These are phyloP conservation scores for Glebionis coronaria DNA, from an alignment of 129 eudicot genomes.

Conservation along the genomic window DNA sequence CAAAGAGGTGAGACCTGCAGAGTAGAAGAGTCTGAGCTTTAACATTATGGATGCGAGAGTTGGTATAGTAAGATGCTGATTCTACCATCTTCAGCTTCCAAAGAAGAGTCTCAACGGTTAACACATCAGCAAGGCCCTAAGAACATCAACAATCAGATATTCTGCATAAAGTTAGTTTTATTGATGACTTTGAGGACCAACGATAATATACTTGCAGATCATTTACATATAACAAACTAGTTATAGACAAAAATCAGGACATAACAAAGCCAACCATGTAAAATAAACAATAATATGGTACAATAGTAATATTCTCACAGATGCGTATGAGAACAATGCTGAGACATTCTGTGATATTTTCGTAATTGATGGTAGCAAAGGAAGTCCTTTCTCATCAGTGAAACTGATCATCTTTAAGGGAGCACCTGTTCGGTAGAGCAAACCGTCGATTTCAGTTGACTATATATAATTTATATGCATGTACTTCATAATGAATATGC, in stretches of 20 bases:
- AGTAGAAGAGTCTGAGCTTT: conserved; percentile 50
- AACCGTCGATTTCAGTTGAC: not conserved
- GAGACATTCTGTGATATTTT: conserved; percentile 26
- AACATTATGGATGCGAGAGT: conserved; percentile 46
- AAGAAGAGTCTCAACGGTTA: conserved; percentile 34
- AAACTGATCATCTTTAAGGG: conserved; percentile 28
- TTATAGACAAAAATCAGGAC: not conserved
- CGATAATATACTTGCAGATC: not conserved
- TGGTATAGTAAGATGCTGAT: conserved; percentile 39
- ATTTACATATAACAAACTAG: not conserved
- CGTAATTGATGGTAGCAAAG: no score
- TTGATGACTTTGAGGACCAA: not conserved
- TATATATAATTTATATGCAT: not conserved
- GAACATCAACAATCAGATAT: conserved; percentile 14
- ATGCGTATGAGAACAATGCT: conserved; percentile 34
- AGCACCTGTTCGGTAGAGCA: conserved; percentile 23
- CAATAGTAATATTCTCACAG: conserved; percentile 13
- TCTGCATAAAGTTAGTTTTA: not conserved
- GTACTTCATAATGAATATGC: no score
- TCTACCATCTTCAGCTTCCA: conserved; percentile 49
- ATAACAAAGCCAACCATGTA: no score
- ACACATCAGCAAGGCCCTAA: conserved; percentile 41
- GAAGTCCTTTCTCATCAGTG: conserved; percentile 23
- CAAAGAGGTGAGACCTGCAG: conserved; percentile 32
- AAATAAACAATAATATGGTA: not conserved